These are phyloP conservation scores for Carex littledalei DNA, from an alignment of 176 grass and related monocot species.

Conservation along the genomic window DNA sequence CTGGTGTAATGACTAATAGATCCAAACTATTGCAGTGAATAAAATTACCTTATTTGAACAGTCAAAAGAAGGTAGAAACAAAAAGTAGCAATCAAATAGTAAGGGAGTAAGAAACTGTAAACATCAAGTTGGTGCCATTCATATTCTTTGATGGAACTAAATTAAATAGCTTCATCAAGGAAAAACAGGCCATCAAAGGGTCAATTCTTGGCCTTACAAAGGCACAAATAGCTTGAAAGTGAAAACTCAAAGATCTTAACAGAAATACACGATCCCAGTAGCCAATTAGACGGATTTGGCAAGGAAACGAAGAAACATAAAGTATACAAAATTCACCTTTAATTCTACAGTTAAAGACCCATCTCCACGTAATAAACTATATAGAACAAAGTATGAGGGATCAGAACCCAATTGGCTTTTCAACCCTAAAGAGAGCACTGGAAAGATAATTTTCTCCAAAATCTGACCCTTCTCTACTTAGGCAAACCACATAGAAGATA, in stretches of 20 bases:
- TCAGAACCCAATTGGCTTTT: not conserved
- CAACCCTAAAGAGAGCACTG: not conserved
- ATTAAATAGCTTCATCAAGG: not conserved
- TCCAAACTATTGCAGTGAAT: not conserved
- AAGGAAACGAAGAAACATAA: not conserved
- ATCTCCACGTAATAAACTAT: not conserved
- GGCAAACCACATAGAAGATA: not conserved
- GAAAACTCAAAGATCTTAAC: constrained; percentile 10
- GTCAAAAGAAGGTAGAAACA: constrained; percentile 1
- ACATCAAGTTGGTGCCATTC: constrained; percentile 3
- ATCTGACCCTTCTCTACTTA: not conserved
- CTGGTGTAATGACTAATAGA: not conserved
- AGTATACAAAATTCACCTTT: constrained; percentile 1
- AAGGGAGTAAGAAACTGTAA: not conserved
- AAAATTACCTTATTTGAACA: constrained; percentile 4
- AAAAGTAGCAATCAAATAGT: not conserved
- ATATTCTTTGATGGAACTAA: not conserved
- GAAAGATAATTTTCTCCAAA: not conserved
- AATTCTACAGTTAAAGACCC: not conserved
- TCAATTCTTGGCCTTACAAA: not conserved
- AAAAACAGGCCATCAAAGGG: not conserved
- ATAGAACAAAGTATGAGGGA: constrained; percentile 10
- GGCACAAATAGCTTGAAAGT: not conserved
- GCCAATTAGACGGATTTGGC: not conserved
- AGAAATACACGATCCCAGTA: not conserved